These are phyloP conservation scores for Yarrowia sp. DNA, from an alignment of 805 yeast species.

Conservation along the genomic window DNA sequence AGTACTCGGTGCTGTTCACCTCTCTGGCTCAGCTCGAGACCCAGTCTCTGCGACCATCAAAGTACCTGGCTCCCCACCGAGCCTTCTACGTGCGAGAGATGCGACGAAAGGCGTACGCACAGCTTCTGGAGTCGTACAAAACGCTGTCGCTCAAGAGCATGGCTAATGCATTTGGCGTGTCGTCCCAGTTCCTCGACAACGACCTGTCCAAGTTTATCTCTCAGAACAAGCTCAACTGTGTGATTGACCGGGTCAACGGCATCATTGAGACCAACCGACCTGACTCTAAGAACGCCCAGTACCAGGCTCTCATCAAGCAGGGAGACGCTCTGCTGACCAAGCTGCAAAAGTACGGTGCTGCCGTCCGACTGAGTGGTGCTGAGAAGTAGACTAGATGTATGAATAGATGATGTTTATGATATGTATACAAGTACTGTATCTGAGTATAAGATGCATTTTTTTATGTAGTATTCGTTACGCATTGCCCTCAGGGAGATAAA, in stretches of 20 bases:
- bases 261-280: constrained; percentile 95
- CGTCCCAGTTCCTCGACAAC: constrained; percentile 79
- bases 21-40: constrained; percentile 80
- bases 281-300: constrained; percentile 94
- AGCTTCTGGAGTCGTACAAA: constrained; percentile 91
- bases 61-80: constrained; percentile 78
- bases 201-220: constrained; percentile 93
- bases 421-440: too few relatives aligned
- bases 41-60: constrained; percentile 59
- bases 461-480: background rate
- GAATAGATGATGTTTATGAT: background rate
- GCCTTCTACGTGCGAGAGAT: constrained; percentile 87
- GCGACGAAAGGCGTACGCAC: constrained; percentile 94
- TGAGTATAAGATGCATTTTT: background rate
- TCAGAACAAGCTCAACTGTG: constrained; percentile 91
- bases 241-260: constrained; percentile 91
- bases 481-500: constrained; percentile 10
- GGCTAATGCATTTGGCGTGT: constrained; percentile 94
- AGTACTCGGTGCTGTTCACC: constrained; percentile 80
- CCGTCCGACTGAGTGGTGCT: constrained; percentile 93
- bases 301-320: constrained; percentile 83
- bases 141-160: constrained; percentile 87
- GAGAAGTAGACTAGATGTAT: constrained; percentile 52
- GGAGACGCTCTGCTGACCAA: constrained; percentile 93
- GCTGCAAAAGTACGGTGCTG: constrained; percentile 95